Evolutionary conservation across 345 rosid species (phyloP).

Genomic region (Reutealis trisperma): DNA sequence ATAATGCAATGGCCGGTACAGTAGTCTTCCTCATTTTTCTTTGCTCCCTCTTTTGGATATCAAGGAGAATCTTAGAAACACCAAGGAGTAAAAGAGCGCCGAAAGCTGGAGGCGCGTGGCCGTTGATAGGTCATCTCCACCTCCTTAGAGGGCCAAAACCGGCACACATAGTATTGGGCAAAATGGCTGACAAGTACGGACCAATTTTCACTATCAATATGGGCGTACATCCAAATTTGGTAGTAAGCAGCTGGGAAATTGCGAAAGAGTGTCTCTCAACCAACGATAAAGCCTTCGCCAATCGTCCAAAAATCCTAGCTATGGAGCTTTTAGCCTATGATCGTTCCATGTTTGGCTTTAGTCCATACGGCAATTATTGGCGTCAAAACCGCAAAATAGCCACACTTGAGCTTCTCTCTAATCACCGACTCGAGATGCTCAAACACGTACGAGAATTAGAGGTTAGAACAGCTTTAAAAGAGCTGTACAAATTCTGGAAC

Average conservation of each 20-base stretch:
- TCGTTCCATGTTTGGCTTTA: conserved; percentile 27
- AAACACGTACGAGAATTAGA: conserved; percentile 28
- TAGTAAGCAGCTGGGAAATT: conserved; percentile 27
- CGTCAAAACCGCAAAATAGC: conserved; percentile 31
- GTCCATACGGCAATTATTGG: conserved; percentile 41
- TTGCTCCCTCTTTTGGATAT: background rate
- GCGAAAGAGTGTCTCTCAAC: conserved; percentile 41
- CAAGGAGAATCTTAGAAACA: background rate
- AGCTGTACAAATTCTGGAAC: conserved; percentile 20
- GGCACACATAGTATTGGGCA: conserved; percentile 26
- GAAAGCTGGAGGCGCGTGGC: conserved; percentile 36
- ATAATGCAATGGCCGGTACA: background rate
- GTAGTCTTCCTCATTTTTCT: background rate
- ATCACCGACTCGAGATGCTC: conserved; percentile 29
- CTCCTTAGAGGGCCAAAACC: conserved; percentile 34
- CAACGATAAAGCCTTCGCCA: conserved; percentile 28
- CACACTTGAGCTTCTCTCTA: conserved; percentile 36
- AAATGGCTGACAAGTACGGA: conserved; percentile 34
- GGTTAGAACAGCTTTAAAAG: conserved; percentile 14
- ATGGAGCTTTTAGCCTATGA: conserved; percentile 27
- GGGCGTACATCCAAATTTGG: conserved; percentile 32
- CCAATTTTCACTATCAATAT: conserved; percentile 36
- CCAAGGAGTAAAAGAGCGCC: conserved; percentile 12
- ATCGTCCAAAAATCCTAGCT: conserved; percentile 29
- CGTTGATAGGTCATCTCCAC: conserved; percentile 42